phyloP scores from a whole-genome alignment of 106 monocot genomes.

The Dendrobium officinale region DNA sequence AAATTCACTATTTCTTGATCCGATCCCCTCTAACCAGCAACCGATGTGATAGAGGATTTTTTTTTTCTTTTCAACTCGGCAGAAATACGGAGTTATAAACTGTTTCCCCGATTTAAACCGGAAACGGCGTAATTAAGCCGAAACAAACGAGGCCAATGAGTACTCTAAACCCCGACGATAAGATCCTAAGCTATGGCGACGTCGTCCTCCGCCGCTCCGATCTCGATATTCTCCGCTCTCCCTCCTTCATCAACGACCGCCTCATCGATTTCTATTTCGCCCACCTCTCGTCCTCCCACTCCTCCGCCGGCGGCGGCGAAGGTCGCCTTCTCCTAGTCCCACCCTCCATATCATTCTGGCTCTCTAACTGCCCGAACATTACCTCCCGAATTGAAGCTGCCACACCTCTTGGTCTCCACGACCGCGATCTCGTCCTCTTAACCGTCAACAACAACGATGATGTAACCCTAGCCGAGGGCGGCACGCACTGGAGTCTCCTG shows the following conservation, averaged over 20 bases:
- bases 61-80: no score
- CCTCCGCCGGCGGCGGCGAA: background rate
- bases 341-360: slow-evolving; percentile 9
- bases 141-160: background rate
- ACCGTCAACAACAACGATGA: slow-evolving; percentile 33
- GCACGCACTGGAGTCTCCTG: slow-evolving; percentile 80
- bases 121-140: no score
- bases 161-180: background rate
- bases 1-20: no score
- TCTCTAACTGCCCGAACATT: slow-evolving; percentile 7
- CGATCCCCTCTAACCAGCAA: no score
- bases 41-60: no score
- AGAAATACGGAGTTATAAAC: no score
- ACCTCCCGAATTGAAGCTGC: background rate
- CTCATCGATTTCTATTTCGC: slow-evolving; percentile 18
- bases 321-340: slow-evolving; percentile 3
- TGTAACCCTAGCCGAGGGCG: slow-evolving; percentile 37
- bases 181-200: slow-evolving; percentile 15
- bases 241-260: slow-evolving; percentile 11
- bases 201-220: slow-evolving; percentile 11
- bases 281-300: slow-evolving; percentile 4
- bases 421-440: slow-evolving; percentile 17
- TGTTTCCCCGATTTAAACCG: no score
- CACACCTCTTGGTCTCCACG: slow-evolving; percentile 5
- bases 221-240: background rate